phyloP scores from a whole-genome alignment of 1,284 basidiomycete genomes.

The Leucoagaricus sp. region DNA sequence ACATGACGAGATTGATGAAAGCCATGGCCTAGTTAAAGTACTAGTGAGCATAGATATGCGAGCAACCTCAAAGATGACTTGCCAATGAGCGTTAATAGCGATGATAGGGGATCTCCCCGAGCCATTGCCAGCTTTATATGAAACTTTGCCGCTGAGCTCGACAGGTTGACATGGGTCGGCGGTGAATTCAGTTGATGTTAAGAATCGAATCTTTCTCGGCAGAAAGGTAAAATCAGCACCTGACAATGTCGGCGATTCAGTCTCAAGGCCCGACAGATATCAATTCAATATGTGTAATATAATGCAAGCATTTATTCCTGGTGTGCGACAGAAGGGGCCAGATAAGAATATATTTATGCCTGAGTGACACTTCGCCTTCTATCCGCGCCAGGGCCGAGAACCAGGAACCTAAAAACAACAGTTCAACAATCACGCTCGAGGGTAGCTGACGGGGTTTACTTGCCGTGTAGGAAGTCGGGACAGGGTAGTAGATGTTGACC shows the following conservation, averaged over 20 bases:
- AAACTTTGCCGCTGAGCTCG: neutral
- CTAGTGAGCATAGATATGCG: no score
- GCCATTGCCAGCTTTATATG: neutral
- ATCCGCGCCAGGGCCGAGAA: slow-evolving; percentile 7
- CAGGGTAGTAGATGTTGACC: slow-evolving; percentile 46
- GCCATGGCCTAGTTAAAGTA: slow-evolving; percentile 1
- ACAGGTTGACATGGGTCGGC: neutral
- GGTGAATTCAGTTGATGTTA: neutral
- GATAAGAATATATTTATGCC: no score
- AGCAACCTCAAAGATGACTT: neutral
- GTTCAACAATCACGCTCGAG: neutral
- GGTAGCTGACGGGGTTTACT: neutral
- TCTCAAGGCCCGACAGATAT: neutral
- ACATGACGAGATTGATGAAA: neutral
- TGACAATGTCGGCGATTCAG: neutral
- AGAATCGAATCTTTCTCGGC: neutral
- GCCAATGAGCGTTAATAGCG: neutral
- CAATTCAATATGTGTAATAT: no score
- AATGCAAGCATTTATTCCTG: no score
- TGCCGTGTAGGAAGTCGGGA: slow-evolving; percentile 39
- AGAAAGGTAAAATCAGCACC: neutral
- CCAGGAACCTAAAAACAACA: neutral
- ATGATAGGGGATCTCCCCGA: neutral
- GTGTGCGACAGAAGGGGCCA: no score
- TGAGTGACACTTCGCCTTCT: neutral